Conservation (phyloP, 164 flowering plant genomes). For the Aristolochia fimbriata region DNA sequence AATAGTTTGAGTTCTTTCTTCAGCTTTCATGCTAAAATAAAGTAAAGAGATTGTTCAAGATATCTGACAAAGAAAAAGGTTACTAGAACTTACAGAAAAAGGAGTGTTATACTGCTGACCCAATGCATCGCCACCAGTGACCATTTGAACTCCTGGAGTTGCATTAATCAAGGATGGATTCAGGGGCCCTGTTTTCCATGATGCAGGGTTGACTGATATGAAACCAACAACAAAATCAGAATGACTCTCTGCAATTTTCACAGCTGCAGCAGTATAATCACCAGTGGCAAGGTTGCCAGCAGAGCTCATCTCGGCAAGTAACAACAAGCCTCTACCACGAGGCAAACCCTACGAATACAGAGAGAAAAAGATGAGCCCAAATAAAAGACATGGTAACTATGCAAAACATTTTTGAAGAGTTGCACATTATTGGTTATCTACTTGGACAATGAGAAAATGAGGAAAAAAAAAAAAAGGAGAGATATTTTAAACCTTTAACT, state of each 20-base stretch:
- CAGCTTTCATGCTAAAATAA: background rate
- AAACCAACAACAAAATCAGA: conserved; percentile 96
- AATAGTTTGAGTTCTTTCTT: background rate
- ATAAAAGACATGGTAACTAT: background rate
- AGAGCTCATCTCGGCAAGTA: conserved; percentile 99
- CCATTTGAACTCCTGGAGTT: conserved; percentile 60
- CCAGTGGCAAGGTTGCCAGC: conserved; percentile 92
- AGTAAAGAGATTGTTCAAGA: no score
- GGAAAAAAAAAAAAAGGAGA: background rate
- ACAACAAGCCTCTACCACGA: conserved; percentile 77
- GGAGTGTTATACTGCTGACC: conserved; percentile 98
- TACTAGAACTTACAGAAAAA: conserved; percentile 76
- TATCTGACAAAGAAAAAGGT: background rate
- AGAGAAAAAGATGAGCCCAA: background rate
- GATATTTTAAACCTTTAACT: conserved; percentile 61
- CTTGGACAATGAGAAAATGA: background rate
- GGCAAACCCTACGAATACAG: conserved; percentile 59
- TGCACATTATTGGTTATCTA: no score
- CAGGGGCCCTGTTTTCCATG: conserved; percentile 72
- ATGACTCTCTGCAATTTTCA: conserved; percentile 79
- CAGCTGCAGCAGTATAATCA: conserved; percentile 94
- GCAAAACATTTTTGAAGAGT: background rate
- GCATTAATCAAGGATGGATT: conserved; percentile 82
- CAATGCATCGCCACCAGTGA: conserved; percentile 76
- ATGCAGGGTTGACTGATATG: conserved; percentile 94